Evolutionary conservation across 148 eudicot genomes (phyloP).

Genomic region (Salicornia ramosissima): DNA sequence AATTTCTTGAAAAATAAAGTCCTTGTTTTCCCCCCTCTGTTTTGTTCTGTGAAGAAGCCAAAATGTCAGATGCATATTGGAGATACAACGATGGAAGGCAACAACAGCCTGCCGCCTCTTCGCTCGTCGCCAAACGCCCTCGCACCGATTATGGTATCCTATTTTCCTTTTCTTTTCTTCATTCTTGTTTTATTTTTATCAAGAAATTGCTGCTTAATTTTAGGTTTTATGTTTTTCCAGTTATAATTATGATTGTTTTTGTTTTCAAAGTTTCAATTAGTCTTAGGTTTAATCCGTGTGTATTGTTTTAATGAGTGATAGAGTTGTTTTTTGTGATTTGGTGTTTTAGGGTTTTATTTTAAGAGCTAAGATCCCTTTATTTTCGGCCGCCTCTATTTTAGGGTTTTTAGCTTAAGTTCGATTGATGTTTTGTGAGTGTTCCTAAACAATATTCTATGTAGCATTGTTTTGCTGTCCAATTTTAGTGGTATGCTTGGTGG

Average conservation of each 20-base stretch:
- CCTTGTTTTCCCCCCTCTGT: neutral
- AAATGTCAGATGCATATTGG: slow-evolving; percentile 60
- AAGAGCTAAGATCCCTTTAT: neutral
- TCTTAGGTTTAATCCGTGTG: no score
- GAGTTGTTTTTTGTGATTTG: neutral
- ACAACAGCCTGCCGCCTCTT: slow-evolving; percentile 26
- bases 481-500: no score
- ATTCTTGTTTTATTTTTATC: no score
- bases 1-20: no score
- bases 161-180: neutral
- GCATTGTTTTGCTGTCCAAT: no score
- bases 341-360: neutral
- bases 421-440: neutral
- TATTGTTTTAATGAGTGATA: neutral
- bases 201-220: neutral
- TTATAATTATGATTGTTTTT: neutral
- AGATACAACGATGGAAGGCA: slow-evolving; percentile 48
- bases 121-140: slow-evolving; percentile 58
- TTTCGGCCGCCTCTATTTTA: neutral
- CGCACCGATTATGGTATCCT: slow-evolving; percentile 58
- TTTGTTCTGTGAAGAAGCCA: neutral
- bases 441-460: neutral
- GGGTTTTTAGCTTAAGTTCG: slow-evolving; percentile 4
- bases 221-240: slow-evolving; percentile 16
- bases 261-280: no score